phyloP scores from a whole-genome alignment of 768 basidiomycete genomes.

The Sporobolomyces phaffii region DNA sequence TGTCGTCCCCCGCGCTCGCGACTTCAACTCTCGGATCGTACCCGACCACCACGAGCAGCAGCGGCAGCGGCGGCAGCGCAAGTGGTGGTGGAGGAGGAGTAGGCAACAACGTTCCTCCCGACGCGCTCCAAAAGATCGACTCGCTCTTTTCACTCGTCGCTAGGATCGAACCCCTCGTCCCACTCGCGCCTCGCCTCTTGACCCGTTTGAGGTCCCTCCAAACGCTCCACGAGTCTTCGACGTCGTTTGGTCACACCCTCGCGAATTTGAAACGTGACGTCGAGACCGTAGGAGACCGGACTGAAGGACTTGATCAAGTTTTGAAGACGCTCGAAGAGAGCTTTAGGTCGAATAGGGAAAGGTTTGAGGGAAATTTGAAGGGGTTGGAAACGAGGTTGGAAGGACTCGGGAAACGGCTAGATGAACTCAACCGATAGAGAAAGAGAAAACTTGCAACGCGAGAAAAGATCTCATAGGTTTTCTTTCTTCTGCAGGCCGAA shows the following conservation, averaged over 20 bases:
- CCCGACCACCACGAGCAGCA: background rate
- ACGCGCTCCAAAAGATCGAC: conserved; percentile 46
- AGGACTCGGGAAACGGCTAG: conserved; percentile 39
- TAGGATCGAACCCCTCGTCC: conserved; percentile 50
- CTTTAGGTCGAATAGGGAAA: conserved; percentile 63
- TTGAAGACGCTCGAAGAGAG: conserved; percentile 68
- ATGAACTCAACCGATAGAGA: background rate
- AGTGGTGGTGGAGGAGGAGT: too few relatives aligned
- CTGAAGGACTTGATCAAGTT: conserved; percentile 64
- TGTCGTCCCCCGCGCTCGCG: background rate
- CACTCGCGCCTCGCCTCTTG: conserved; percentile 66
- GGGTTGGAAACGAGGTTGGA: conserved; percentile 52
- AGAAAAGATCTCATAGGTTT: too few relatives aligned
- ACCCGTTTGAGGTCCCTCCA: conserved; percentile 79
- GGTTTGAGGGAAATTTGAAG: conserved; percentile 68
- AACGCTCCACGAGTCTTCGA: conserved; percentile 70
- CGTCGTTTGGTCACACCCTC: conserved; percentile 66
- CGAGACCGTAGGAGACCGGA: conserved; percentile 56
- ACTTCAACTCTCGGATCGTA: background rate
- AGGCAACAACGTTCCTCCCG: conserved; percentile 38
- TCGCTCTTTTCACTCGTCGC: conserved; percentile 48
- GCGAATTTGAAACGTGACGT: conserved; percentile 67
- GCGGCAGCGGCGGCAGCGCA: too few relatives aligned
- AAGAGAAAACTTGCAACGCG: too few relatives aligned
- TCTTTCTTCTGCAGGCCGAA: too few relatives aligned